A percentile compares a stretch with the other conserved stretches of the same genome.
Evolutionary conservation across 2,329 filamentous ascomycete species (phyloP).

Genomic region (Lachnellula hyalina): DNA sequence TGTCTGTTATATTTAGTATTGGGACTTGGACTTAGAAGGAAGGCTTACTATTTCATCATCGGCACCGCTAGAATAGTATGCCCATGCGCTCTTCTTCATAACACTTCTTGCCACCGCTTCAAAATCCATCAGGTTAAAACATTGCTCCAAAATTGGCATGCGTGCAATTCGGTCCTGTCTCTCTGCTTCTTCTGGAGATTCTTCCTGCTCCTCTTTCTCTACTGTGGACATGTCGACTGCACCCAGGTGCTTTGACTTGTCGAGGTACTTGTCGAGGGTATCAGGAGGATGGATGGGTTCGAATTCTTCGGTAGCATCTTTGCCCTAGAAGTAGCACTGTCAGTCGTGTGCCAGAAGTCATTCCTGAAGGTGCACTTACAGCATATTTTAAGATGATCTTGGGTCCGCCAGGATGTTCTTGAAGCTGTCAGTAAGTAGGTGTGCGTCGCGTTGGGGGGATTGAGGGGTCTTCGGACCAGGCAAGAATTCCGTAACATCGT

Average conservation of each 20-base stretch:
- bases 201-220: conserved; percentile 57
- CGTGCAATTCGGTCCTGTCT: conserved; percentile 67
- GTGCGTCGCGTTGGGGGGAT: not conserved
- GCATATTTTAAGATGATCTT: conserved; percentile 98
- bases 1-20: conserved; percentile 50
- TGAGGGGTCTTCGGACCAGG: conserved; percentile 46
- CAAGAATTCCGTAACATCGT: conserved; percentile 88
- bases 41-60: conserved; percentile 74
- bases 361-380: conserved; percentile 35
- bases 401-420: conserved; percentile 80
- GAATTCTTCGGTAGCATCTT: conserved; percentile 89
- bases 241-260: conserved; percentile 82
- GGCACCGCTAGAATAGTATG: conserved; percentile 91
- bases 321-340: conserved; percentile 45
- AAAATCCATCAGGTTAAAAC: conserved; percentile 93
- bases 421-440: conserved; percentile 6
- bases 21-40: not conserved
- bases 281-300: conserved; percentile 87
- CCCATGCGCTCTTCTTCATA: conserved; percentile 97
- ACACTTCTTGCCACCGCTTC: conserved; percentile 83
- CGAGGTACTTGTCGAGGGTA: conserved; percentile 79
- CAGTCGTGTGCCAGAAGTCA: not conserved
- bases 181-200: conserved; percentile 66
- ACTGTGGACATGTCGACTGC: conserved; percentile 83
- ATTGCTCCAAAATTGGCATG: conserved; percentile 79